Base-by-base conservation (phyloP, 768 basidiomycete genomes). In the Termitomyces titanicus region DNA sequence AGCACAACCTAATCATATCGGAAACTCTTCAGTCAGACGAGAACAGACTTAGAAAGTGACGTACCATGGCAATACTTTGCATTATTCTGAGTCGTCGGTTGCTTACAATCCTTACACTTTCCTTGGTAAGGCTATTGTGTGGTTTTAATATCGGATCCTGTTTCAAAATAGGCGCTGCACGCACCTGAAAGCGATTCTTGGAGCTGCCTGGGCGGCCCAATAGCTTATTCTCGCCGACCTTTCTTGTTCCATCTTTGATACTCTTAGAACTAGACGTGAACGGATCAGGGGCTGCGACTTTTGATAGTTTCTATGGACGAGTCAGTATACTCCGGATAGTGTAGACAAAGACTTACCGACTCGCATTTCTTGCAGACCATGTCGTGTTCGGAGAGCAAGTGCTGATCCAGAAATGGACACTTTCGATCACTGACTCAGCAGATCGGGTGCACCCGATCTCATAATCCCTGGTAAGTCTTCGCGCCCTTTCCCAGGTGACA, bases 321-420 rank as follows among this genome's bases (percentile, higher is more conserved):
- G n/a, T 43, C 2, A 58, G 54, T 22, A 38, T 43, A 27, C 47
- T 53, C 39, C 51, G 44, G 54, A 39, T 38, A 49, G 46, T 44
- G 29, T 55, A 60, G 57, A 58, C 40, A 55, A 61, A 56, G 48
- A 68, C 79, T 39, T 56, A 83, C 90, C 70, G 80, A 76, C 74
- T 91, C 89, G 71, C 91, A 93, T 78, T 90, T 93, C 72, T 81
- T 85, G 77, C 91, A 93, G 60, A 93, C 91, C 91, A 93, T 93
- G 72, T 68, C 54, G 61, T 63, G 57, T 57, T 60, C 50, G 51
- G 62, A 61, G 55, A 61, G 55, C 46, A 49, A 64, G 62, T 47
- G 12, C 35, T 18, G 37, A 37, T 48, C 24, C 22, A 49, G 24
- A 55, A 31, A 29, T 42, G 20, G 17, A 18, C 20, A 33, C 27